phyloP scores from a whole-genome alignment of 257 asterid genomes.

The Nicotiana knightiana region DNA sequence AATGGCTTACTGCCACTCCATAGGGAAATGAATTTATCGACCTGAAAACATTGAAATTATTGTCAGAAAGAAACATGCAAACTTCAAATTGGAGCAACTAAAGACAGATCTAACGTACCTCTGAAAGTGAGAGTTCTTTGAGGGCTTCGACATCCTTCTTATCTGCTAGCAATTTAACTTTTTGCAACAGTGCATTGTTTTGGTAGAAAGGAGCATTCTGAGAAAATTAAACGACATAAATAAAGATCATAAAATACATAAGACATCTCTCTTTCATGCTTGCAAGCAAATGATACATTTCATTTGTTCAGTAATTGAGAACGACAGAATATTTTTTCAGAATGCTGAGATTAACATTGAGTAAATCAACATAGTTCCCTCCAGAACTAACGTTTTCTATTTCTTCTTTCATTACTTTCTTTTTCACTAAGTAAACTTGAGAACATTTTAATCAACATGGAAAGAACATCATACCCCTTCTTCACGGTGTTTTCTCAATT shows the following conservation, averaged over 20 bases:
- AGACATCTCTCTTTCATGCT: neutral
- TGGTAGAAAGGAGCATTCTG: slow-evolving; percentile 67
- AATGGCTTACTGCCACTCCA: slow-evolving; percentile 49
- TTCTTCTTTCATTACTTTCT: neutral
- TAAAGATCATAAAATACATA: neutral
- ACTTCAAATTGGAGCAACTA: neutral
- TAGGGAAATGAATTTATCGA: slow-evolving; percentile 50
- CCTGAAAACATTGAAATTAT: slow-evolving; percentile 22
- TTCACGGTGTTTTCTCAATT: slow-evolving; percentile 62
- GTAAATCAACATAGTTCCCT: neutral
- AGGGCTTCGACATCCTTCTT: slow-evolving; percentile 62
- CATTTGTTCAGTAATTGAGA: neutral
- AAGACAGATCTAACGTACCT: slow-evolving; percentile 40
- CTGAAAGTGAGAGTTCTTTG: slow-evolving; percentile 48
- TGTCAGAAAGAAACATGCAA: neutral
- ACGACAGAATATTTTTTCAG: neutral
- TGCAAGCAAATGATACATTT: neutral
- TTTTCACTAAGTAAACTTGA: neutral
- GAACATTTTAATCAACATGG: neutral
- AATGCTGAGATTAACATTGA: neutral
- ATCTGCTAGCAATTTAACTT: slow-evolving; percentile 66
- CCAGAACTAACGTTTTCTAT: neutral
- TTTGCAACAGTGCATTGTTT: slow-evolving; percentile 42
- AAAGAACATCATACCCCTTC: slow-evolving; percentile 50
- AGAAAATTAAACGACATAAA: neutral